phyloP scores from a whole-genome alignment of 1,284 basidiomycete genomes.

The Crepidotus sp. region DNA sequence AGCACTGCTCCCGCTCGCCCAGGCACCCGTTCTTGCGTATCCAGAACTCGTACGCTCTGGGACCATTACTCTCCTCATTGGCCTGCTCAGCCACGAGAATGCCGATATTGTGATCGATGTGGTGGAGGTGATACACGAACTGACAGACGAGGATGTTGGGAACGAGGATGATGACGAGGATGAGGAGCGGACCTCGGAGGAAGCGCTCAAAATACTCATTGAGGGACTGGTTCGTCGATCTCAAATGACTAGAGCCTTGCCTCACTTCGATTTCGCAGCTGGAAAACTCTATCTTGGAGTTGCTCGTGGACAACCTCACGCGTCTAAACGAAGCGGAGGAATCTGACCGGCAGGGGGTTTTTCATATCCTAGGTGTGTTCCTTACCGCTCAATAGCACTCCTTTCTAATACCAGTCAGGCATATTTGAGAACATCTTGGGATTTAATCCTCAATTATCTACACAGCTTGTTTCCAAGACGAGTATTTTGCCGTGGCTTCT shows the following conservation, averaged over 20 bases:
- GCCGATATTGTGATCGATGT: constrained; percentile 90
- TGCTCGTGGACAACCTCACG: constrained; percentile 83
- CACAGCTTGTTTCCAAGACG: constrained; percentile 65
- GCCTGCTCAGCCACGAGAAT: constrained; percentile 87
- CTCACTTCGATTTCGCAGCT: constrained; percentile 38
- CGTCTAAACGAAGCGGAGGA: constrained; percentile 82
- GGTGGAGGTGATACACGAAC: constrained; percentile 84
- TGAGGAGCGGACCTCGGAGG: constrained; percentile 51
- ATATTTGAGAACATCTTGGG: constrained; percentile 91
- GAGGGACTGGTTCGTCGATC: constrained; percentile 59
- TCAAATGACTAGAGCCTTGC: neutral
- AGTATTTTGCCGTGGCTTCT: constrained; percentile 75
- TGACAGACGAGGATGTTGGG: constrained; percentile 93
- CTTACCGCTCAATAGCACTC: neutral
- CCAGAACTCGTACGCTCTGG: constrained; percentile 81
- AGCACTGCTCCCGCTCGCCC: constrained; percentile 81
- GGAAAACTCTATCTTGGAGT: constrained; percentile 75
- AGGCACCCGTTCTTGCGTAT: constrained; percentile 78
- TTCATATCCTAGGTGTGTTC: constrained; percentile 72
- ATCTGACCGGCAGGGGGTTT: constrained; percentile 82
- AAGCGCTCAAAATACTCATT: constrained; percentile 64
- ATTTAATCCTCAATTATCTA: constrained; percentile 70
- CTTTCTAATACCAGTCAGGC: constrained; percentile 38
- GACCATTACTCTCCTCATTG: constrained; percentile 62
- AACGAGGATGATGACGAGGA: constrained; percentile 67